These are phyloP conservation scores for Tieghemostelium lacteum DNA, from an alignment of 78 protist genomes.

Conservation along the genomic window DNA sequence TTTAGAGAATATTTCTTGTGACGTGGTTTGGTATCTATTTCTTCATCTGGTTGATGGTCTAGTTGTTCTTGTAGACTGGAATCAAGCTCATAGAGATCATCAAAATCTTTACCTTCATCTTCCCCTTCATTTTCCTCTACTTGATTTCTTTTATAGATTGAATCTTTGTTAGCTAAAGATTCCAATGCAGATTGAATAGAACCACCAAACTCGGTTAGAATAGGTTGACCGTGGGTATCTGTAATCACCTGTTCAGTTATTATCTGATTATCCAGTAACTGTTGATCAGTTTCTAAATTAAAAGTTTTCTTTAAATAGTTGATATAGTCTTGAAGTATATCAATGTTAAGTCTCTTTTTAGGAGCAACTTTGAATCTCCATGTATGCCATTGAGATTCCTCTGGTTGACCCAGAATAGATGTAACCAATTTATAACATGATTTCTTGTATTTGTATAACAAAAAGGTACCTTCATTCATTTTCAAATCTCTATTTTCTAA, in stretches of 20 bases:
- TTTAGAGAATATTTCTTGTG: neutral
- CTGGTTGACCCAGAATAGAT: neutral
- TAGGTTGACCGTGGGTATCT: neutral
- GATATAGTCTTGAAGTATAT: neutral
- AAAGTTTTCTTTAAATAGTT: neutral
- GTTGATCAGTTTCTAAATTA: neutral
- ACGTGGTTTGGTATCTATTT: neutral
- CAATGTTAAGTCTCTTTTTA: neutral
- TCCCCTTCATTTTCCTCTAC: neutral
- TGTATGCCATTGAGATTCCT: neutral
- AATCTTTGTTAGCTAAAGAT: neutral
- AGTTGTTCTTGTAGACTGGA: neutral
- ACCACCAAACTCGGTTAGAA: conserved; percentile 7
- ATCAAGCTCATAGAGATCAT: neutral
- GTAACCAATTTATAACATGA: neutral
- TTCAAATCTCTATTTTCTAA: neutral
- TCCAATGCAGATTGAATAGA: neutral
- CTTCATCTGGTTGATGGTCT: neutral
- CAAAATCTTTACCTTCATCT: neutral
- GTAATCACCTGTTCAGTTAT: neutral
- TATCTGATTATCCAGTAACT: neutral
- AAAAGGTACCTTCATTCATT: neutral
- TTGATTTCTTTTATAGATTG: neutral
- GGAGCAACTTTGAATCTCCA: conserved; percentile 16
- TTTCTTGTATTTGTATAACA: neutral